A percentile compares a stretch with the other conserved stretches of the same genome.
Conservation (phyloP, 495 filamentous ascomycete genomes). For the Neurospora tetrasperma region DNA sequence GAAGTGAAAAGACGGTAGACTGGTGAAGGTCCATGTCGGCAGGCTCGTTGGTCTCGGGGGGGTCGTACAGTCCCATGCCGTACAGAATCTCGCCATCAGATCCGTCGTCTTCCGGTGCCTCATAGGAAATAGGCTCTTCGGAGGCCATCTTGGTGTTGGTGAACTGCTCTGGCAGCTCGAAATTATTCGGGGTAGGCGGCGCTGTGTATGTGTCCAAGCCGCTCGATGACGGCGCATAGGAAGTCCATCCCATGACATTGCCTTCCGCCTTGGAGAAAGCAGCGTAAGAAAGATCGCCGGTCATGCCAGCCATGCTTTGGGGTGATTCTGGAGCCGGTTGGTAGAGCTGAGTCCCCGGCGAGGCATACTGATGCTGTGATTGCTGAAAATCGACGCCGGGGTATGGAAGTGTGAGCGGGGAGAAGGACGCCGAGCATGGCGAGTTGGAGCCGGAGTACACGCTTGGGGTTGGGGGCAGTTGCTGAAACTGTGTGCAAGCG, state of each 20-base stretch:
- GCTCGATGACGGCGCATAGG: slow-evolving; percentile 21
- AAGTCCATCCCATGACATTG: slow-evolving; percentile 28
- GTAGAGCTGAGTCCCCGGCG: slow-evolving; percentile 1
- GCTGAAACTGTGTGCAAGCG: slow-evolving; percentile 25
- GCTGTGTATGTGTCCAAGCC: slow-evolving; percentile 31
- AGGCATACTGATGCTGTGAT: not conserved
- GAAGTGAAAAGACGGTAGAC: slow-evolving; percentile 38
- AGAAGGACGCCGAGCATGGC: slow-evolving; percentile 27
- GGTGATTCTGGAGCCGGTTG: not conserved
- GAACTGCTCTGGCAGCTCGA: slow-evolving; percentile 14
- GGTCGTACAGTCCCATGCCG: slow-evolving; percentile 75
- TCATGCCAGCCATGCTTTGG: not conserved
- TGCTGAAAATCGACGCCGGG: slow-evolving; percentile 11
- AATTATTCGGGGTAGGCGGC: slow-evolving; percentile 53
- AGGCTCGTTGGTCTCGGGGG: slow-evolving; percentile 36
- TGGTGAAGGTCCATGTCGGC: slow-evolving; percentile 33
- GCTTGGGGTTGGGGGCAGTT: slow-evolving; percentile 32
- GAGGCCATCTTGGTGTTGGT: slow-evolving; percentile 30
- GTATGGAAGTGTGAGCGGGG: slow-evolving; percentile 31
- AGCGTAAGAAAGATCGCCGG: slow-evolving; percentile 11
- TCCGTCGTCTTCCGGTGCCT: slow-evolving; percentile 33
- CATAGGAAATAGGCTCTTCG: slow-evolving; percentile 35
- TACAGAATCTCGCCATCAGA: slow-evolving; percentile 59
- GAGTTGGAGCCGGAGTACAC: slow-evolving; percentile 38
- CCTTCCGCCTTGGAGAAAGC: slow-evolving; percentile 9